Conservation (phyloP, 2,329 filamentous ascomycete genomes). For the Lasiodiplodia citricola region DNA sequence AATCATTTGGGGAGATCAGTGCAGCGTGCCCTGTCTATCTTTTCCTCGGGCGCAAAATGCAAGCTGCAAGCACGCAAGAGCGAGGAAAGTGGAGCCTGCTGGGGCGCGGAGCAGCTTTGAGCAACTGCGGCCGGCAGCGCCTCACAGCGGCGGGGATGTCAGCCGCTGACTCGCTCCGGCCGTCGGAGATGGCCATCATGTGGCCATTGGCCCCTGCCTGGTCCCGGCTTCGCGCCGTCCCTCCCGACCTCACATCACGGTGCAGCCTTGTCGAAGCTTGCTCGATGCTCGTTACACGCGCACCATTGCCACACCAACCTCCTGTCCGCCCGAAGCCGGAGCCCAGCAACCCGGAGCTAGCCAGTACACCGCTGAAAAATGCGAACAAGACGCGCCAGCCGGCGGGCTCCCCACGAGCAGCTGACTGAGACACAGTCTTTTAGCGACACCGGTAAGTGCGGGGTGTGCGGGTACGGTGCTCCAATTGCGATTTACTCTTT, state of each 20-base stretch:
- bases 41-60: conserved; percentile 4
- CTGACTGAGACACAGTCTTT: conserved; percentile 9
- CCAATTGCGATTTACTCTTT: not conserved
- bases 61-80: conserved; percentile 21
- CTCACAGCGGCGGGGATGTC: conserved; percentile 9
- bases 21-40: conserved; percentile 11
- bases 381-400: not conserved
- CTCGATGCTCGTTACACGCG: not conserved
- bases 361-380: not conserved
- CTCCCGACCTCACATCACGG: not conserved
- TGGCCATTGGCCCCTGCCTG: not conserved
- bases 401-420: not conserved
- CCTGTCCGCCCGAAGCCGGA: not conserved
- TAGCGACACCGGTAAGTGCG: conserved; percentile 12
- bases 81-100: conserved; percentile 5
- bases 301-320: not conserved
- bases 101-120: conserved; percentile 5
- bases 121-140: conserved; percentile 2
- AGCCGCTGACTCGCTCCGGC: conserved; percentile 5
- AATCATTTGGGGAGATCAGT: conserved; percentile 18
- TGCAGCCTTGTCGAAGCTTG: not conserved
- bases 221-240: conserved; percentile 14
- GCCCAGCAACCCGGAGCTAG: not conserved
- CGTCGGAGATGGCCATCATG: conserved; percentile 20
- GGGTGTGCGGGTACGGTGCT: conserved; percentile 8